Conservation (phyloP, 2,329 filamentous ascomycete species). For the Acrodontium crateriforme region DNA sequence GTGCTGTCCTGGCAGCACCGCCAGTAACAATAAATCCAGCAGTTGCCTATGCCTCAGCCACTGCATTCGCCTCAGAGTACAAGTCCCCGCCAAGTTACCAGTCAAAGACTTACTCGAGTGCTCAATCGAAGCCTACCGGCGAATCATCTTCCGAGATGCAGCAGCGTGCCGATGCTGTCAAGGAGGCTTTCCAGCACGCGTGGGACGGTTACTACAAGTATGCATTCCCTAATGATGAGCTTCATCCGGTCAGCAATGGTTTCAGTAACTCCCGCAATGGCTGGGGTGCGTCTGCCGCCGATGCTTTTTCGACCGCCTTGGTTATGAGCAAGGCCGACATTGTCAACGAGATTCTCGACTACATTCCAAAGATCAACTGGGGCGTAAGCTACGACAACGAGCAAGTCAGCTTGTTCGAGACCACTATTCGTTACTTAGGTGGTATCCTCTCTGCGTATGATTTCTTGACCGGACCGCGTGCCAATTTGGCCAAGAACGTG, state of each 20-base stretch:
- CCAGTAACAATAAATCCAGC: too few relatives aligned
- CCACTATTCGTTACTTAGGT: constrained; percentile 75
- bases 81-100: too few relatives aligned
- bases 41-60: too few relatives aligned
- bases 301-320: constrained; percentile 66
- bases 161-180: constrained; percentile 44
- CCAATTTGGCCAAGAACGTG: constrained; percentile 1
- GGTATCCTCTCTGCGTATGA: constrained; percentile 67
- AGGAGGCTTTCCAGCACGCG: constrained; percentile 53
- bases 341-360: constrained; percentile 56
- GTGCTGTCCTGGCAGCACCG: too few relatives aligned
- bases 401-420: constrained; percentile 70
- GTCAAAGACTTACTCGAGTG: too few relatives aligned
- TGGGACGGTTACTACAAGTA: constrained; percentile 52
- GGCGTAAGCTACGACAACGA: constrained; percentile 34
- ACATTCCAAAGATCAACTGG: constrained; percentile 60
- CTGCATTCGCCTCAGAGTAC: too few relatives aligned
- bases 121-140: too few relatives aligned
- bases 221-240: constrained; percentile 65
- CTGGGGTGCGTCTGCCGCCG: constrained; percentile 74
- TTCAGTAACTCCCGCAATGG: constrained; percentile 60
- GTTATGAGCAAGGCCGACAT: constrained; percentile 58
- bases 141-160: background rate
- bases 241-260: constrained; percentile 36
- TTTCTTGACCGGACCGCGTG: constrained; percentile 42